Base-by-base conservation (phyloP, 345 rosid genomes). In the Eucalyptus curtisii region DNA sequence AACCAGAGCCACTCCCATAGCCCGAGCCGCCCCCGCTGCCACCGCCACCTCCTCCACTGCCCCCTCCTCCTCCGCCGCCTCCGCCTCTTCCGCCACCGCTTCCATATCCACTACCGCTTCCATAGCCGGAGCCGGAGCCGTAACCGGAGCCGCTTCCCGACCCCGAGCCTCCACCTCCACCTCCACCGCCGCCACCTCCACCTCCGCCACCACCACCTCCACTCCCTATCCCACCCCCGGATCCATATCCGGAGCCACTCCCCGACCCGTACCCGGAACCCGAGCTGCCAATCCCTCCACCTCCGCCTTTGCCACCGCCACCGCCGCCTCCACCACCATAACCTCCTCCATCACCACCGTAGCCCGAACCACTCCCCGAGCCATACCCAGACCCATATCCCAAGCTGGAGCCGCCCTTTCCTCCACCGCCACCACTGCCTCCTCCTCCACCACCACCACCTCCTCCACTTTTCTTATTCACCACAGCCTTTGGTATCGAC, bases 351-450 rank as follows among this genome's bases (percentile, higher is more conserved):
- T 91, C 92, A 42, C 92, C 91, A 5, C 93, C 91, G 2, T 88
- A 90, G 24, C 94, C 93, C 6, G 71, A 90, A 4, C 93, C 91
- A 7, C 85, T 68, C 45, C 91, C 92, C 10, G 55, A 79, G n/a
- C 90, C 89, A 20, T 90, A 22, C 91, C 95, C 6, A 91, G 94
- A 31, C 85, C 88, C 94, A 3, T 88, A 90, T 52, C 93, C 90
- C 6, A 49, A 87, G 19, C 93, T 90, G 1, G 49, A 81, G 1
- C 85, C 88, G 2, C 85, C 90, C 40, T 33, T 52, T 25, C 88
- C 95, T 7, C 95, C 94, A 8, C 93, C 94, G 0, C 91, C 90
- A 5, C 91, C 91, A 2, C 88, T 88, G 14, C 96, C 94, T 42
- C 90, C 92, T 33, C 93, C 92, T 3, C 86, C 92, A 1, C 93